These are phyloP conservation scores for Phalaenopsis hybrid DNA, from an alignment of 116 monocot genomes.

Conservation along the genomic window DNA sequence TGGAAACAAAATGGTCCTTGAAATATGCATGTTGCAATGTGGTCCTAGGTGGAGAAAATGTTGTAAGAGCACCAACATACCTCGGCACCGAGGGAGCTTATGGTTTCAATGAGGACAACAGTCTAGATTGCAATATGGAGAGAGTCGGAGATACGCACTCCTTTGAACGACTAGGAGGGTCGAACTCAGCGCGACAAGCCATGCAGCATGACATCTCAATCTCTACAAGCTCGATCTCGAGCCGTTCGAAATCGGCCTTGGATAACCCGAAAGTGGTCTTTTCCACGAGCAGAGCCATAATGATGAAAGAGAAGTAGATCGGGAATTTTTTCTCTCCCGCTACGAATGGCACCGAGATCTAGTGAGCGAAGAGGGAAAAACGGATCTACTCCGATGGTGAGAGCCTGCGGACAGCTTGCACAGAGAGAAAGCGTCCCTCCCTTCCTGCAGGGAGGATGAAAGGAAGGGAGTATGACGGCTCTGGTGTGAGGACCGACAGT, in stretches of 20 bases:
- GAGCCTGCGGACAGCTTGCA: too few relatives aligned
- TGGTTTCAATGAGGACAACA: conserved; percentile 30
- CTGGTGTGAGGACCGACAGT: too few relatives aligned
- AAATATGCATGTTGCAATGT: conserved; percentile 2
- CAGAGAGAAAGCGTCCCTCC: too few relatives aligned
- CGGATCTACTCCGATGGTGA: too few relatives aligned
- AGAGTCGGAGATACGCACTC: conserved; percentile 27
- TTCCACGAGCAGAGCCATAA: conserved; percentile 28
- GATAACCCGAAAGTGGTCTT: conserved; percentile 31
- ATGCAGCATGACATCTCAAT: conserved; percentile 38
- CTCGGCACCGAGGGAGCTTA: conserved; percentile 26
- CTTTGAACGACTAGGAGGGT: conserved; percentile 32
- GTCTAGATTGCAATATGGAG: conserved; percentile 31
- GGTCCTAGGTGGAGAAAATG: conserved; percentile 30
- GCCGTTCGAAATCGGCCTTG: conserved; percentile 32
- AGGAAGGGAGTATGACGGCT: too few relatives aligned
- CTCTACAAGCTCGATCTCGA: conserved; percentile 36
- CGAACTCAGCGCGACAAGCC: conserved; percentile 31
- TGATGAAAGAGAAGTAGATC: not conserved
- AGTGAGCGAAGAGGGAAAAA: too few relatives aligned
- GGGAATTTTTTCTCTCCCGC: not conserved
- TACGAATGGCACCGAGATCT: not conserved
- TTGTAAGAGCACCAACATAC: conserved; percentile 32
- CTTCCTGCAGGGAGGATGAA: too few relatives aligned
- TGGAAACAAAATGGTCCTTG: conserved; percentile 53